Evolutionary conservation across 208 protist genomes (phyloP).

Genomic region (Acanthamoeba royreba): DNA sequence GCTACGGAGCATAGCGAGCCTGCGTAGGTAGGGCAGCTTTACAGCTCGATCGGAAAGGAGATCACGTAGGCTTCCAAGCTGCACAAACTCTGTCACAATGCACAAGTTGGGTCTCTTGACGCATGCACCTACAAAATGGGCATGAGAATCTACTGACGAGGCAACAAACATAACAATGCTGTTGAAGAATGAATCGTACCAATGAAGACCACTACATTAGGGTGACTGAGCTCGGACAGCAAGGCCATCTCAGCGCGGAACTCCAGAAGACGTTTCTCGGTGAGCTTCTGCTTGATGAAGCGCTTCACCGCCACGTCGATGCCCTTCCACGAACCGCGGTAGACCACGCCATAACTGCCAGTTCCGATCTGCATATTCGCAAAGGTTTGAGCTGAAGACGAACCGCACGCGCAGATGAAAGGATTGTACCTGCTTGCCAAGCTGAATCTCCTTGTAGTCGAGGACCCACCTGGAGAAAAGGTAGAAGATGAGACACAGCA

Average conservation of each 20-base stretch:
- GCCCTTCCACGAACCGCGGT: not conserved
- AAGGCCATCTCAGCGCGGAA: constrained; percentile 37
- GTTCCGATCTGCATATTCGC: not conserved
- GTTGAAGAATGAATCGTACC: not conserved
- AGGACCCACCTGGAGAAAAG: not conserved
- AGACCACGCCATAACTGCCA: not conserved
- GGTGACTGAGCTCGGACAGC: constrained; percentile 9
- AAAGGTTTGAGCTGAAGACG: no score
- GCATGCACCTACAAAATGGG: constrained; percentile 6
- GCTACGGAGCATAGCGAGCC: not conserved
- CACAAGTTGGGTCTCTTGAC: constrained; percentile 66
- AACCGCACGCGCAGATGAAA: no score
- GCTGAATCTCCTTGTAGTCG: constrained; percentile 23
- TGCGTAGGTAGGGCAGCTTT: not conserved
- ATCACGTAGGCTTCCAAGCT: constrained; percentile 52
- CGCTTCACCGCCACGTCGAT: constrained; percentile 40
- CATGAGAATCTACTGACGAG: no score
- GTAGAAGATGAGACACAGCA: not conserved
- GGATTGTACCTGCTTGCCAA: constrained; percentile 33
- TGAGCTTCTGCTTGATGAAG: constrained; percentile 36
- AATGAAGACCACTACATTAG: constrained; percentile 32
- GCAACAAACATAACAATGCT: not conserved
- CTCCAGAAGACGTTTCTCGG: not conserved
- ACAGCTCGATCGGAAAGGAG: constrained; percentile 44
- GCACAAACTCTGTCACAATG: constrained; percentile 71